A percentile compares a stretch with the other conserved stretches of the same genome.
Evolutionary conservation across 441 rosid genomes (phyloP).

Genomic region (Adansonia grandidieri): DNA sequence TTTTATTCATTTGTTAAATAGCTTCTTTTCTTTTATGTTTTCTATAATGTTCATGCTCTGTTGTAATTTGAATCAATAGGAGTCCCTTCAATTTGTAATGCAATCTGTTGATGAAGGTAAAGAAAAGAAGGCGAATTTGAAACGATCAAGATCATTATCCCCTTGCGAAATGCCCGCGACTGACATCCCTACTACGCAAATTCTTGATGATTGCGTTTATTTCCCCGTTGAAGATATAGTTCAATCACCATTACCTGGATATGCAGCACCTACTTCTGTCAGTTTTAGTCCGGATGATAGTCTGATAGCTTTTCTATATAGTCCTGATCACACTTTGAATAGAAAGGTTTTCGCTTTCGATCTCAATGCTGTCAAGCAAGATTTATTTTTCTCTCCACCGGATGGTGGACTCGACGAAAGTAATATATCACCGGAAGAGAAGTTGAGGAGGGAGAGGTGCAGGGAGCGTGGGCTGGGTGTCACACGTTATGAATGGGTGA

Average conservation of each 20-base stretch:
- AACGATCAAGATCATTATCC: slow-evolving; percentile 47
- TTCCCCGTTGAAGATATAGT: slow-evolving; percentile 83
- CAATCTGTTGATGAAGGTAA: slow-evolving; percentile 49
- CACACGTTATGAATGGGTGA: slow-evolving; percentile 91
- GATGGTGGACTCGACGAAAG: slow-evolving; percentile 93
- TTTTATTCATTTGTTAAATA: neutral
- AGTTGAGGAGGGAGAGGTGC: slow-evolving; percentile 85
- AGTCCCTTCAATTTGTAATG: slow-evolving; percentile 52
- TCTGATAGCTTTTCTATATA: slow-evolving; percentile 63
- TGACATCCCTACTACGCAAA: slow-evolving; percentile 46
- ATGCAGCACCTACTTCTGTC: slow-evolving; percentile 68
- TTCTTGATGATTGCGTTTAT: slow-evolving; percentile 43
- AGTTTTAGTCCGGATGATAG: slow-evolving; percentile 88
- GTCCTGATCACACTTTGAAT: slow-evolving; percentile 74
- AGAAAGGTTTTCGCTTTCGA: slow-evolving; percentile 72
- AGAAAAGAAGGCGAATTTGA: slow-evolving; percentile 52
- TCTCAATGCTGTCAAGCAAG: slow-evolving; percentile 59
- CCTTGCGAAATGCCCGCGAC: slow-evolving; percentile 61
- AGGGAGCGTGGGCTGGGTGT: slow-evolving; percentile 98
- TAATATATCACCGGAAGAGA: slow-evolving; percentile 85
- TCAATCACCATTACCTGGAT: slow-evolving; percentile 90
- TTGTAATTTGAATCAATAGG: slow-evolving; percentile 27
- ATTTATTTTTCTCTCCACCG: slow-evolving; percentile 72
- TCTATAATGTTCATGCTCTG: slow-evolving; percentile 26
- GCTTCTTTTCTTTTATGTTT: neutral